Evolutionary conservation across 1,284 basidiomycete species (phyloP), one percentile per base, ranked within the genome.

Genomic region (Irpex sp.): DNA sequence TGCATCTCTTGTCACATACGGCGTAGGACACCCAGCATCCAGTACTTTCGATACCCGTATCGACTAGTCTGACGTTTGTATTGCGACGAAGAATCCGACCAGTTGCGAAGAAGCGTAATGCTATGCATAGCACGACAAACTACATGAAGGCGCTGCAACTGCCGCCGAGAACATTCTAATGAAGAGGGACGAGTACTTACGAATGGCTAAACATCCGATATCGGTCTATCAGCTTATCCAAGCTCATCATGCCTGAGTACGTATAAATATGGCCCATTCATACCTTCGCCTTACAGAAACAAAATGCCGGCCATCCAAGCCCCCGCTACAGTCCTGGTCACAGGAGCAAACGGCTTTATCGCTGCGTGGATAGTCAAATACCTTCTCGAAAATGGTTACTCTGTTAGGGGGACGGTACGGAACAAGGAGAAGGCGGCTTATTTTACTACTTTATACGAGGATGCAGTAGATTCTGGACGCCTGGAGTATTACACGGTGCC

Each of bases 291-390:
- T 15, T 11, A 44, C 40, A 44, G 40, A 44, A 9, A 5, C 34
- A 34, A 13, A 9, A 79, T 26, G 82, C 80, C 15, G 90, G 91
- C 77, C 83, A 81, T 5, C 75, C 40, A 44, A 15, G 91, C 4
- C 86, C 89, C 81, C 78, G 56, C 40, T 67, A 71, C 68, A 64
- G 66, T 70, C 36, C 68, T 72, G 48, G 70, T 75, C 56, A 71
- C 72, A 36, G 76, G 76, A 40, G 74, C 76, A 9, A 76, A 75
- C 59, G 76, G 76, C 13, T 77, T 71, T 66, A 71, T 76, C 60
- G 75, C 71, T 19, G 67, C 67, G 8, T 77, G 77, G 75, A 67
- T 77, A 38, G 71, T 76, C 15, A 67, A 67, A 5, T 61, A 60
- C 2, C 72, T 79, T 2, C 71, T 80, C n/a, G 73, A 78, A 48